A percentile compares a stretch with the other conserved stretches of the same genome.
phyloP scores from a whole-genome alignment of 768 basidiomycete species.

The Leccinum disarticulatum region DNA sequence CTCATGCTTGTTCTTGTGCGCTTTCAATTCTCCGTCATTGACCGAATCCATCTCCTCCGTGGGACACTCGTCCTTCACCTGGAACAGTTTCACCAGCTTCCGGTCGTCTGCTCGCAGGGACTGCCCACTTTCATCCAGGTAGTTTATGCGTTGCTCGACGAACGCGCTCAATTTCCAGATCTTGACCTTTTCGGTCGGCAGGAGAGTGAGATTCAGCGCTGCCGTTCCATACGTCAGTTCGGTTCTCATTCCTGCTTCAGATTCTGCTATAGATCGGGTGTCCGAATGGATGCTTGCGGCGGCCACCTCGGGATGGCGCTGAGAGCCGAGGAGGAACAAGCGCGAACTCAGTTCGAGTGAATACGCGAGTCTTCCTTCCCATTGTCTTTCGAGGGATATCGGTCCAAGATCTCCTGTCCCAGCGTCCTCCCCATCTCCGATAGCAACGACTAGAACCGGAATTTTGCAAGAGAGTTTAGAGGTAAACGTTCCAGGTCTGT shows the following conservation, averaged over 20 bases:
- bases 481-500: conserved; percentile 85
- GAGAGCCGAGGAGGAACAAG: conserved; percentile 76
- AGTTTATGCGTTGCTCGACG: too few species aligned
- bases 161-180: too few species aligned
- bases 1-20: too few species aligned
- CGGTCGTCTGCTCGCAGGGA: too few species aligned
- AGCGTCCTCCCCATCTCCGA: conserved; percentile 71
- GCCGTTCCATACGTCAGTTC: too few species aligned
- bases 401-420: conserved; percentile 59
- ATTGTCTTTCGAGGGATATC: conserved; percentile 81
- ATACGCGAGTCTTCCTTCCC: conserved; percentile 89
- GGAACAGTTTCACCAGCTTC: too few species aligned
- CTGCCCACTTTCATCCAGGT: too few species aligned
- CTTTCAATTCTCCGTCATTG: too few species aligned
- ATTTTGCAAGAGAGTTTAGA: conserved; percentile 67
- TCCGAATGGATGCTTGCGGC: not conserved
- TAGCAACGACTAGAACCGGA: conserved; percentile 78
- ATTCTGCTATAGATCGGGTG: not conserved
- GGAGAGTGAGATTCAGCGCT: too few species aligned
- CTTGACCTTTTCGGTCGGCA: too few species aligned
- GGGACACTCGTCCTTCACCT: too few species aligned
- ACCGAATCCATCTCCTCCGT: too few species aligned
- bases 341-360: conserved; percentile 74
- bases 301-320: conserved; percentile 3
- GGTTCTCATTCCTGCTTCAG: not conserved